Evolutionary conservation across 2,329 filamentous ascomycete genomes (phyloP).

Genomic region (Colletotrichum sansevieriae): DNA sequence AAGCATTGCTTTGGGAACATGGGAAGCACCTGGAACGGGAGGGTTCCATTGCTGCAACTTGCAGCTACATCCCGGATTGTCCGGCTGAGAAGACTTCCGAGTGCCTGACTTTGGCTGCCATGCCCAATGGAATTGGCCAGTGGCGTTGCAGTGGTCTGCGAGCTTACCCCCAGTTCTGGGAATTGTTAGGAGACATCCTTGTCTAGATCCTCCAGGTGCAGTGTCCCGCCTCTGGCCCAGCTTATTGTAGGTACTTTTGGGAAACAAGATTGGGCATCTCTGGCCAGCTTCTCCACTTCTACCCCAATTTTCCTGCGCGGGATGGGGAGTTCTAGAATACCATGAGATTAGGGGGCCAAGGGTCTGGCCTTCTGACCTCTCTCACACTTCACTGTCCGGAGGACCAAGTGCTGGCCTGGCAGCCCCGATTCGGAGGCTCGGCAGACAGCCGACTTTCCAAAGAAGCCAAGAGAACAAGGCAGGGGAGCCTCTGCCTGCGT

Average conservation of each 20-base stretch:
- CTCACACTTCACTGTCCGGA: no score
- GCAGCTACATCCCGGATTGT: constrained; percentile 23
- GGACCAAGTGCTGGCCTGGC: no score
- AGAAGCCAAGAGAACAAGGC: not conserved
- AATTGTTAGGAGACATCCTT: constrained; percentile 13
- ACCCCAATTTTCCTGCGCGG: constrained; percentile 27
- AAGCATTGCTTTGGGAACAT: no score
- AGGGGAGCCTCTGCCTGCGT: not conserved
- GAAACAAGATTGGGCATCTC: constrained; percentile 24
- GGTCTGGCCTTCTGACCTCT: constrained; percentile 26
- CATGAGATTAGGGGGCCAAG: constrained; percentile 3
- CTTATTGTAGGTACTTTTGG: constrained; percentile 19
- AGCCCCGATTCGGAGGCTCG: no score
- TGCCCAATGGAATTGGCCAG: constrained; percentile 23
- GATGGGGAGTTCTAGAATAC: constrained; percentile 34
- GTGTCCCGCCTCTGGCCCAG: constrained; percentile 13
- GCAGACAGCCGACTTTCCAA: no score
- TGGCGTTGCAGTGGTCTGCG: constrained; percentile 10
- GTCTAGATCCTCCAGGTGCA: constrained; percentile 14
- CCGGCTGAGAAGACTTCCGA: constrained; percentile 20
- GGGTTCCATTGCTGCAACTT: not conserved
- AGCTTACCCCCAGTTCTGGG: constrained; percentile 19
- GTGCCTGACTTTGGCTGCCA: constrained; percentile 9
- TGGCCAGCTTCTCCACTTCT: constrained; percentile 21
- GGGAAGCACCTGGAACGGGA: not conserved